A percentile compares a stretch with the other conserved stretches of the same genome.
Evolutionary conservation across 1,139 yeast species (phyloP).

Genomic region (Yamadazyma membranifaciens): DNA sequence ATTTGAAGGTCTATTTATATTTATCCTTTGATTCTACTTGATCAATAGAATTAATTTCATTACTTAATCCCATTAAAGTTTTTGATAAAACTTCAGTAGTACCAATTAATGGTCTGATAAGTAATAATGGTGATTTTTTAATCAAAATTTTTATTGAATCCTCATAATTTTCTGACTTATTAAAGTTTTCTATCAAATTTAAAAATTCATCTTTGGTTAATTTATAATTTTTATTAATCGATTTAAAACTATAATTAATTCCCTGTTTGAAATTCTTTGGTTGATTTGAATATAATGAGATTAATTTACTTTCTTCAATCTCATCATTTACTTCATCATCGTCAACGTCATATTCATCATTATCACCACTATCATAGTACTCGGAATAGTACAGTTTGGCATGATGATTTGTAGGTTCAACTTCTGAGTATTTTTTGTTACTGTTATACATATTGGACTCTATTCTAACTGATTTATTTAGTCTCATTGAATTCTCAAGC

Average conservation of each 20-base stretch:
- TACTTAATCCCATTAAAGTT: constrained; percentile 79
- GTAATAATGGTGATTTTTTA: constrained; percentile 74
- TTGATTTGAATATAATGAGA: constrained; percentile 83
- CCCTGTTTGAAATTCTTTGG: constrained; percentile 75
- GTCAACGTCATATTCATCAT: constrained; percentile 38
- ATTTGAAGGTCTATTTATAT: constrained; percentile 17
- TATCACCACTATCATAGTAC: constrained; percentile 24
- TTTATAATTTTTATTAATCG: constrained; percentile 66
- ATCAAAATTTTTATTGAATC: constrained; percentile 70
- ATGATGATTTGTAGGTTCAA: constrained; percentile 5
- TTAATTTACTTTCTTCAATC: constrained; percentile 45
- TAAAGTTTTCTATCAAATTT: constrained; percentile 58
- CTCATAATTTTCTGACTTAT: constrained; percentile 61
- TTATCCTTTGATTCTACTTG: constrained; percentile 38
- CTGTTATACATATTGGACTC: constrained; percentile 13
- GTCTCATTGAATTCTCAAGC: constrained; percentile 14
- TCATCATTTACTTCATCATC: constrained; percentile 24
- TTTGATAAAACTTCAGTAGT: constrained; percentile 88
- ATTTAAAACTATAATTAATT: constrained; percentile 64
- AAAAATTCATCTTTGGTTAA: constrained; percentile 66
- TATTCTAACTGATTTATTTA: constrained; percentile 9
- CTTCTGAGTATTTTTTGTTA: constrained; percentile 13
- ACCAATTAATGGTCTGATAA: constrained; percentile 86
- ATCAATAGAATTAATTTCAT: constrained; percentile 67
- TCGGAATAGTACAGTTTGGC: constrained; percentile 10